Base-by-base conservation (phyloP, 768 basidiomycete genomes). In the Psilocybe cubensis region DNA sequence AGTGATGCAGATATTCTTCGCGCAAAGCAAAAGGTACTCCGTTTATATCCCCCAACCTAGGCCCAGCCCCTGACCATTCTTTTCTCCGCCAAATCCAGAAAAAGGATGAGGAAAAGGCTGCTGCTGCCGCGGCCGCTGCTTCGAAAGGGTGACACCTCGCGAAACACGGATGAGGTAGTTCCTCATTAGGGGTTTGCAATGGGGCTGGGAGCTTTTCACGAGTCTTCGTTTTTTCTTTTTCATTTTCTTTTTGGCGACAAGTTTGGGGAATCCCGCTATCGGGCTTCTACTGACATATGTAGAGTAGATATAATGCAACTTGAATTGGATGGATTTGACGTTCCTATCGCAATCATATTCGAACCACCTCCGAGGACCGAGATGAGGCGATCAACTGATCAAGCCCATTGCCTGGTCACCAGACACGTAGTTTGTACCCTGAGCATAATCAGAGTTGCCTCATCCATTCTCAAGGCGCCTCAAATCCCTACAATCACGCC, bases 21-120 rank as follows among this genome's bases (percentile, higher is more conserved):
- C 55, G 84, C 85, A 59, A 93, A 93, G 70, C 91, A 92, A 70
- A 90, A 88, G 87, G 91, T 86, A 74, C n/a, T n/a, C n/a, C n/a
- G n/a, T n/a, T n/a, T n/a, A n/a, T n/a, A n/a, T n/a, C n/a, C n/a
- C n/a, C n/a, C n/a, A n/a, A n/a, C n/a, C n/a, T n/a, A n/a, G n/a
- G n/a, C n/a, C n/a, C n/a, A n/a, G n/a, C n/a, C 52, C 35, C 33
- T 38, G n/a, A 38, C 35, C 14, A 62, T 24, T 23, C 31, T 47
- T 35, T 44, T 43, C 42, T 49, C 33, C 44, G 52, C 29, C 48
- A 33, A 61, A 21, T 42, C 9, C 29, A 86, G 84, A 83, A 84
- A 78, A 83, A 80, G 54, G 81, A 85, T 1, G 84, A 84, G 29
- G 75, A 78, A 56, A 79, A 75, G 69, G 72, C 69, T 21, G 68